Percentiles rank a stretch among this genome's conserved stretches.
phyloP scores from a whole-genome alignment of 2,329 filamentous ascomycete species.

The Colletotrichum shisoi region DNA sequence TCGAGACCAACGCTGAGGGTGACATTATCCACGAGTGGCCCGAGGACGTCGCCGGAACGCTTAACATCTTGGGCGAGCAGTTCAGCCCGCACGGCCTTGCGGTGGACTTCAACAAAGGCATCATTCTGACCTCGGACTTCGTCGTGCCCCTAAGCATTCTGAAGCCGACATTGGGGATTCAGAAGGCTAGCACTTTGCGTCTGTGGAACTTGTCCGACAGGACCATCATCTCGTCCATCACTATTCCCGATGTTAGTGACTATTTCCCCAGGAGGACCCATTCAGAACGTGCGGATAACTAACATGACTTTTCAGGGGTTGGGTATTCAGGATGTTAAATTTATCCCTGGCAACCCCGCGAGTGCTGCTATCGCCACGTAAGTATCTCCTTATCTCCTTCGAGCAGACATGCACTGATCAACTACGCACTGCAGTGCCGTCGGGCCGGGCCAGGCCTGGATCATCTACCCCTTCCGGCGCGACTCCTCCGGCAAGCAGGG shows the following conservation, averaged over 20 bases:
- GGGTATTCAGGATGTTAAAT: slow-evolving; percentile 71
- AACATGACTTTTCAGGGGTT: slow-evolving; percentile 50
- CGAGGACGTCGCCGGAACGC: slow-evolving; percentile 60
- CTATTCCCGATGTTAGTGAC: slow-evolving; percentile 61
- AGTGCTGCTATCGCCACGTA: slow-evolving; percentile 64
- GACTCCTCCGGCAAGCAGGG: slow-evolving; percentile 64
- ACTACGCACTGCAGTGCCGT: slow-evolving; percentile 55
- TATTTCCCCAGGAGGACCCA: background rate
- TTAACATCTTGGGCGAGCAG: slow-evolving; percentile 67
- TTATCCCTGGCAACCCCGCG: slow-evolving; percentile 68
- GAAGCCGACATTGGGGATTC: slow-evolving; percentile 64
- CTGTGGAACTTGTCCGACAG: slow-evolving; percentile 64
- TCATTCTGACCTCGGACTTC: slow-evolving; percentile 70
- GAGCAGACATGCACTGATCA: background rate
- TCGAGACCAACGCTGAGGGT: slow-evolving; percentile 66
- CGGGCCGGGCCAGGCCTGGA: slow-evolving; percentile 67
- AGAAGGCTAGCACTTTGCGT: slow-evolving; percentile 64
- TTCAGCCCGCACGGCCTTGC: slow-evolving; percentile 68
- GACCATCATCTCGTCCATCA: slow-evolving; percentile 67
- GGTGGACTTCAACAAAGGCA: slow-evolving; percentile 64
- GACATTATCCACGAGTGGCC: slow-evolving; percentile 71
- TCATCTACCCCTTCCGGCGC: slow-evolving; percentile 69
- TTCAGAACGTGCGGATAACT: too few species aligned
- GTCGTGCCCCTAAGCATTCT: slow-evolving; percentile 68
- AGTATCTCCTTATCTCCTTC: slow-evolving; percentile 38